These are phyloP conservation scores for Aspergillus taichungensis DNA, from an alignment of 495 filamentous ascomycete genomes.

Conservation along the genomic window DNA sequence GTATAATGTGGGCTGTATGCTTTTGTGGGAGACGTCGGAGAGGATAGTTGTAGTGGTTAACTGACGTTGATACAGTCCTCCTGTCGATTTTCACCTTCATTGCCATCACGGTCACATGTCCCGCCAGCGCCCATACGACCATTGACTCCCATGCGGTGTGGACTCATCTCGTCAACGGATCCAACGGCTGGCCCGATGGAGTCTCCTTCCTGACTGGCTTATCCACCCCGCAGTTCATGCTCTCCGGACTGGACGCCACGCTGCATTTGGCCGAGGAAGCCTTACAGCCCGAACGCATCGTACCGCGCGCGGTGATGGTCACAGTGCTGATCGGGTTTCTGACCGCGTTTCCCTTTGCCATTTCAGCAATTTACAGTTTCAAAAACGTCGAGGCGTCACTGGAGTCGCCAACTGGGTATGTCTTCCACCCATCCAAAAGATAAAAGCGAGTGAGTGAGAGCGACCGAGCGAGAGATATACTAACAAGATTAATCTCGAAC, in stretches of 20 bases:
- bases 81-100: constrained; percentile 21
- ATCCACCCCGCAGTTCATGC: constrained; percentile 26
- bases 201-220: constrained; percentile 28
- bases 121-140: constrained; percentile 12
- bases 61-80: constrained; percentile 9
- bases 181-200: constrained; percentile 23
- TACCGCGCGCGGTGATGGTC: constrained; percentile 22
- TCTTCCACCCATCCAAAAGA: neutral
- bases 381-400: constrained; percentile 14
- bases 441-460: no score
- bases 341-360: constrained; percentile 24
- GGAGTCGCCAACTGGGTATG: constrained; percentile 18
- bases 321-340: constrained; percentile 24
- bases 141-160: constrained; percentile 17
- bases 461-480: constrained; percentile 5
- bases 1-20: constrained; percentile 25
- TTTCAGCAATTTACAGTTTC: constrained; percentile 24
- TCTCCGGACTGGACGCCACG: constrained; percentile 27
- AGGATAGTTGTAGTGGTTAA: no score
- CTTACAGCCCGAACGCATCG: constrained; percentile 19
- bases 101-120: constrained; percentile 21
- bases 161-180: constrained; percentile 20
- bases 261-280: constrained; percentile 30
- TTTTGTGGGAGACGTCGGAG: neutral
- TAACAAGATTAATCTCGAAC: constrained; percentile 3